Base-by-base conservation (phyloP, 352 stramenopile species). In the Phytopythium helicoides region DNA sequence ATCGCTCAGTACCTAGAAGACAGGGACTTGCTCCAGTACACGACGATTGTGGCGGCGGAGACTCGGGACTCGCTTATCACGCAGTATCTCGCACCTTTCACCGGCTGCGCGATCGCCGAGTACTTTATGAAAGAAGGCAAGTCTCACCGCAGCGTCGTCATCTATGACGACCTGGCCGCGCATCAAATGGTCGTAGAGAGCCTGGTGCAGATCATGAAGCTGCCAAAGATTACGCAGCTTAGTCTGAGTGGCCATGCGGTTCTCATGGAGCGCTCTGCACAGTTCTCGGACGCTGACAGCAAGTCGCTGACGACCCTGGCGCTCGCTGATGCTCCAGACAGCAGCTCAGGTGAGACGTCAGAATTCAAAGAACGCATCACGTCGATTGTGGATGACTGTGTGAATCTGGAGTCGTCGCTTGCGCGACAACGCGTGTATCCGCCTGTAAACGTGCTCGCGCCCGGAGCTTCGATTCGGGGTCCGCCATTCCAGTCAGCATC, bases 21-120 rank as follows among this genome's bases (percentile, higher is more conserved):
- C 22, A 73, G 66, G 0, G 74, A 60, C 19, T 64, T 68, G 4
- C 31, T 91, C 12, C 50, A 61, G 23, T 45, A 89, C 65, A 84
- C 70, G 49, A 93, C 82, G n/a, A 63, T 93, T 44, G 63, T 93
- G 9, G 75, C 80, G 3, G 68, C 80, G 0, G 75, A 73, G 42
- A 75, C 89, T 44, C 75, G 73, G 36, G 74, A 87, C 54, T 87
- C 80, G 58, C 64, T 76, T 26, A 81, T 91, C 50, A 58, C 84
- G 71, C 82, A 93, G 66, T 93, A 89, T 64, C 62, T 93, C 37
- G 68, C 82, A 46, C 82, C 82, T n/a, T 93, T 93, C 55, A 73
- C 76, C 0, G 82, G 82, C n/a, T 89, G 77, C 46, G 74, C 78
- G 1, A 56, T 93, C 28, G 80, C 78, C 23, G 82, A 93, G 58